Conservation (phyloP, 2,329 filamentous ascomycete genomes). For the Epichloe gansuensis region DNA sequence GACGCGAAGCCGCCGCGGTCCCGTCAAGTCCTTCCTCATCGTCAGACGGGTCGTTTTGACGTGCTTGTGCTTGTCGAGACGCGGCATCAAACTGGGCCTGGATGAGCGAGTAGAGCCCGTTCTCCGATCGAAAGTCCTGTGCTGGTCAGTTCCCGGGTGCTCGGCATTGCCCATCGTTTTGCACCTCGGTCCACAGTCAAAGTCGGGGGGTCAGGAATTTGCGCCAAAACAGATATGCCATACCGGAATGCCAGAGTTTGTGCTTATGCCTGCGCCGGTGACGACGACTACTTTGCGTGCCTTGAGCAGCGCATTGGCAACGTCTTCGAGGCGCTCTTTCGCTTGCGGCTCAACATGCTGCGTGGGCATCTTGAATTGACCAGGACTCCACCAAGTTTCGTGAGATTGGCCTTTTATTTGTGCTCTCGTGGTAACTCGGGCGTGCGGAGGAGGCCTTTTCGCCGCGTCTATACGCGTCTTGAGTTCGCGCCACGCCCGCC, state of each 20-base stretch:
- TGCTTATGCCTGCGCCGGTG: constrained; percentile 63
- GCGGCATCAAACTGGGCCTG: constrained; percentile 53
- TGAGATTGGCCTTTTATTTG: background rate
- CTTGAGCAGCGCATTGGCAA: constrained; percentile 52
- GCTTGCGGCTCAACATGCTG: constrained; percentile 40
- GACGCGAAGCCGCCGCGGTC: constrained; percentile 10
- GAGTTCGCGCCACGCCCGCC: background rate
- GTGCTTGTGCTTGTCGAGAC: constrained; percentile 24
- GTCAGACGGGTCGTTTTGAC: constrained; percentile 15
- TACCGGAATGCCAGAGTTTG: constrained; percentile 65
- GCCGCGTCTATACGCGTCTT: background rate
- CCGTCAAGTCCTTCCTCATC: constrained; percentile 12
- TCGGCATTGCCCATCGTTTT: background rate
- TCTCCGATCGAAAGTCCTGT: constrained; percentile 60
- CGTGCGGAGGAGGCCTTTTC: background rate
- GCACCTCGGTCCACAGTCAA: background rate
- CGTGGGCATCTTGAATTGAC: constrained; percentile 41
- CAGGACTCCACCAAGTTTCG: background rate
- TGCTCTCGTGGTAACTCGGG: background rate
- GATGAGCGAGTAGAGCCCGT: constrained; percentile 61
- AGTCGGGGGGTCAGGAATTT: background rate
- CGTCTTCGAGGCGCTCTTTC: constrained; percentile 44
- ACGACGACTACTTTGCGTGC: constrained; percentile 59
- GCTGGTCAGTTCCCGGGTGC: constrained; percentile 8
- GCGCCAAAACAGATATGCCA: constrained; percentile 3